Evolutionary conservation across 441 rosid genomes (phyloP).

Genomic region (Gossypium laxum): DNA sequence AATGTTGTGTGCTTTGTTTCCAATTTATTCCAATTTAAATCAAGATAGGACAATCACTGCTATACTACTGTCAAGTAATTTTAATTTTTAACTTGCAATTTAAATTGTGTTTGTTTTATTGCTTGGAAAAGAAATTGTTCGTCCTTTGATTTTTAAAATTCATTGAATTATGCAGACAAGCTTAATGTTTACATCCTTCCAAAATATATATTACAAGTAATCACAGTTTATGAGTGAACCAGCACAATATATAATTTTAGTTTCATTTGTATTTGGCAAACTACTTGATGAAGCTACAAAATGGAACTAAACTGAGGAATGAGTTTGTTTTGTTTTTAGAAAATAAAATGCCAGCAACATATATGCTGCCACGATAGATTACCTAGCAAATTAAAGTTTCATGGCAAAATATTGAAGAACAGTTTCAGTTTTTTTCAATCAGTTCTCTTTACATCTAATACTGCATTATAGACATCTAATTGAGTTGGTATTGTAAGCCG

Average conservation of each 20-base stretch:
- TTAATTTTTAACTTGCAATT: background rate
- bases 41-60: background rate
- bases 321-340: background rate
- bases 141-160: background rate
- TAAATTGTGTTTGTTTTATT: background rate
- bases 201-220: background rate
- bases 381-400: background rate
- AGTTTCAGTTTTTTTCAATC: background rate
- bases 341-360: background rate
- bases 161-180: background rate
- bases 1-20: constrained; percentile 4
- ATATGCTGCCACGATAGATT: background rate
- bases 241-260: background rate
- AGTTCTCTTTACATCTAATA: background rate
- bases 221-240: background rate
- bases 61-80: background rate
- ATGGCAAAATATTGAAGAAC: background rate
- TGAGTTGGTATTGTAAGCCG: background rate
- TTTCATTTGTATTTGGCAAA: background rate
- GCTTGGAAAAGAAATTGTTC: background rate
- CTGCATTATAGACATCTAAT: background rate
- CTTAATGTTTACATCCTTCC: background rate
- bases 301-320: background rate
- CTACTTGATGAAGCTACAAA: background rate
- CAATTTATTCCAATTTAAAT: constrained; percentile 1